Conservation (phyloP, 2,329 filamentous ascomycete genomes). For the Fusarium sp. region DNA sequence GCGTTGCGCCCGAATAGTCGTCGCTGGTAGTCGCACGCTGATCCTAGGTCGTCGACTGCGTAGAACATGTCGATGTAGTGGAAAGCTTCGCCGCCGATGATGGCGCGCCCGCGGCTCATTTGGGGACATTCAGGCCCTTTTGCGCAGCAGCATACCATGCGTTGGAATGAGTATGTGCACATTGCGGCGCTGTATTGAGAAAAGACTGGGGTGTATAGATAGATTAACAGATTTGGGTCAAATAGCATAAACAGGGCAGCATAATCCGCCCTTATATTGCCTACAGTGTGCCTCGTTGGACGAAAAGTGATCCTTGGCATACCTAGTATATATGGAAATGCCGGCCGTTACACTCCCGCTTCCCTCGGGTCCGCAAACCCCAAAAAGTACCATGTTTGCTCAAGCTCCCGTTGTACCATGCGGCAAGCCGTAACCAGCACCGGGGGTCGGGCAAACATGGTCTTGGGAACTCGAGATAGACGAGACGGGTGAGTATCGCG, state of each 20-base stretch:
- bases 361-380: slow-evolving; percentile 37
- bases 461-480: slow-evolving; percentile 39
- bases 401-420: slow-evolving; percentile 36
- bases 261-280: neutral
- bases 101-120: slow-evolving; percentile 39
- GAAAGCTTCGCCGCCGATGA: slow-evolving; percentile 44
- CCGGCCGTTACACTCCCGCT: slow-evolving; percentile 33
- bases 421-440: slow-evolving; percentile 38
- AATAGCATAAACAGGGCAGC: neutral
- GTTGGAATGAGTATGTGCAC: slow-evolving; percentile 49
- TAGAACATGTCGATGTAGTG: slow-evolving; percentile 46
- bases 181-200: slow-evolving; percentile 12
- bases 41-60: slow-evolving; percentile 47
- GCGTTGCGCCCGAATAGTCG: slow-evolving; percentile 45
- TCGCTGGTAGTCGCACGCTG: slow-evolving; percentile 48
- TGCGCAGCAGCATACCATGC: slow-evolving; percentile 48
- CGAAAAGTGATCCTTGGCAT: neutral
- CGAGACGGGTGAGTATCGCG: slow-evolving; percentile 42
- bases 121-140: slow-evolving; percentile 48
- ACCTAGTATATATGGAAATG: slow-evolving; percentile 29
- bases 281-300: neutral
- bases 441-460: slow-evolving; percentile 41
- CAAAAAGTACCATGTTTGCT: slow-evolving; percentile 37
- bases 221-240: neutral
- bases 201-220: neutral